A percentile compares a stretch with the other conserved stretches of the same genome.
Evolutionary conservation across 805 yeast genomes (phyloP).

Genomic region (Candida berthetii): DNA sequence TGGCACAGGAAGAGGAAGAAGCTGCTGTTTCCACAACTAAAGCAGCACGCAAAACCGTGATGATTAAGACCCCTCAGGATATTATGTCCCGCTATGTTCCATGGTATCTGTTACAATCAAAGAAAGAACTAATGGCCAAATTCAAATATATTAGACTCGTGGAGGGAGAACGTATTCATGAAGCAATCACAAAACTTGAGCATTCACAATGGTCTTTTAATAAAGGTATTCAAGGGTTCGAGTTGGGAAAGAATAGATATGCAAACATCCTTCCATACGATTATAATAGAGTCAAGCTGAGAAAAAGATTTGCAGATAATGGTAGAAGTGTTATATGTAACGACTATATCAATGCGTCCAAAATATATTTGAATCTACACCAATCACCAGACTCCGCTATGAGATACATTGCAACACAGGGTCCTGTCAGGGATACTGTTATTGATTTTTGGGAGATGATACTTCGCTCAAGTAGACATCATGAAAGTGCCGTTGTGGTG

Average conservation of each 20-base stretch:
- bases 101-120: neutral
- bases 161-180: slow-evolving; percentile 31
- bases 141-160: slow-evolving; percentile 26
- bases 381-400: slow-evolving; percentile 16
- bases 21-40: too few species aligned
- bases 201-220: slow-evolving; percentile 18
- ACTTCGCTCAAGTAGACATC: slow-evolving; percentile 38
- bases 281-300: slow-evolving; percentile 38
- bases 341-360: slow-evolving; percentile 86
- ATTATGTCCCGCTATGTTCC: neutral
- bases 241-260: slow-evolving; percentile 46
- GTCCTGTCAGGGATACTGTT: slow-evolving; percentile 69
- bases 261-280: slow-evolving; percentile 63
- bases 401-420: slow-evolving; percentile 65
- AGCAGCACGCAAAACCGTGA: too few species aligned
- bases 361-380: slow-evolving; percentile 31
- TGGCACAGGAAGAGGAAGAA: too few species aligned
- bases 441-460: slow-evolving; percentile 91
- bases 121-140: slow-evolving; percentile 13
- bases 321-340: slow-evolving; percentile 4
- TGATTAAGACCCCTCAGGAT: too few species aligned
- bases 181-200: slow-evolving; percentile 22
- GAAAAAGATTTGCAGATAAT: neutral
- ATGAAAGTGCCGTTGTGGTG: slow-evolving; percentile 33
- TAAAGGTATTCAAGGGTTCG: slow-evolving; percentile 9